Evolutionary conservation across 208 protist species (phyloP), one percentile per base, ranked within the genome.

Genomic region (Phytomonas sp.): DNA sequence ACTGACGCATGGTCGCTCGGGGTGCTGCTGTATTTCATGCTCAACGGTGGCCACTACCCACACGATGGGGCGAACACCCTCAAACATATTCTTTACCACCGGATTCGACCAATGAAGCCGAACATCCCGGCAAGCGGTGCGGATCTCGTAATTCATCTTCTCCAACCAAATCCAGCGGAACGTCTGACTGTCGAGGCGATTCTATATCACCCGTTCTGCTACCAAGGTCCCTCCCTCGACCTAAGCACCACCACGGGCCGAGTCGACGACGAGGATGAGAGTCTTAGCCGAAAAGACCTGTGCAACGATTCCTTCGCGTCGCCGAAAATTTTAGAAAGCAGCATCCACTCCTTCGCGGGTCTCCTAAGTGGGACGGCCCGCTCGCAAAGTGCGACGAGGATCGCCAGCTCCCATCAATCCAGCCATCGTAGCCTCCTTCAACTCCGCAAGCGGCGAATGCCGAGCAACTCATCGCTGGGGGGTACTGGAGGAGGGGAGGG

Each of bases 61-160:
- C 84, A 91, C 80, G 91, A 96, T 71, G 85, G 91, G 29, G 91
- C 91, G 56, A 96, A 92, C 73, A 94, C 88, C 40, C 79, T 85
- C n/a, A 85, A 87, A 31, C 84, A 96, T 73, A 91, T 96, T 66
- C 60, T 89, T 7, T 85, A 92, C 51, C 59, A 87, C 28, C 81
- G 83, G 61, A 69, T 88, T 2, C 85, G 91, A 3, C 80, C 77
- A 0, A 67, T 76, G n/a, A 79, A 82, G 36, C 66, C 79, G 4
- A 67, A 72, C 1, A 68, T 91, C 33, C 78, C 89, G 2, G 40
- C 72, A 0, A 72, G 77, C 1, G 89, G 85, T 37, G 77, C 75
- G 40, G 84, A 93, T 60, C 73, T 95, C 9, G 51, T 95, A 20
- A 51, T 70, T 20, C 74, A 77, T 1, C 70, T 95, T 5, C 75